Percentiles rank a stretch among this genome's conserved stretches.
Evolutionary conservation across 164 flowering plant genomes (phyloP).

Genomic region (Nymphaea thermarum): DNA sequence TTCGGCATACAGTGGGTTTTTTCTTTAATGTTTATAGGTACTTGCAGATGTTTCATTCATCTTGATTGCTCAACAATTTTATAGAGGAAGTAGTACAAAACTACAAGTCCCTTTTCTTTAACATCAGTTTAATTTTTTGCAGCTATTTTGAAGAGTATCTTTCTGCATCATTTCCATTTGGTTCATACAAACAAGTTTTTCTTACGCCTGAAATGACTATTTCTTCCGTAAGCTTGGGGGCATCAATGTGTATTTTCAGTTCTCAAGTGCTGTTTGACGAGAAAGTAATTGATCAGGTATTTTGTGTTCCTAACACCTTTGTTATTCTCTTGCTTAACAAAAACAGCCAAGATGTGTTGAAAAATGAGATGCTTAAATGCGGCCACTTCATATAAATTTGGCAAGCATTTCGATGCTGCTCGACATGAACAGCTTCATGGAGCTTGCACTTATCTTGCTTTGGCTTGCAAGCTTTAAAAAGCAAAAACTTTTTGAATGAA

Average conservation of each 20-base stretch:
- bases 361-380: too few species aligned
- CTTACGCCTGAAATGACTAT: conserved; percentile 72
- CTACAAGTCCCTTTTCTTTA: neutral
- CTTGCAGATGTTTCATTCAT: neutral
- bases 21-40: conserved; percentile 85
- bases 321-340: too few species aligned
- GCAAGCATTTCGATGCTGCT: too few species aligned
- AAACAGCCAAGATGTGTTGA: too few species aligned
- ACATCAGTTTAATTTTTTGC: conserved; percentile 7
- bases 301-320: conserved; percentile 3
- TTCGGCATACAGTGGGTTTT: conserved; percentile 68
- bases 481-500: too few species aligned
- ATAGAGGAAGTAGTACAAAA: neutral
- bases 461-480: too few species aligned
- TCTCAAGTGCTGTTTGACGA: conserved; percentile 83
- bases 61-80: neutral
- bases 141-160: conserved; percentile 89
- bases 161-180: conserved; percentile 80
- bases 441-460: too few species aligned
- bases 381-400: too few species aligned
- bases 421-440: too few species aligned
- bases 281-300: conserved; percentile 91
- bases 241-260: conserved; percentile 74
- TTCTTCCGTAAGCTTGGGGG: conserved; percentile 65
- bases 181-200: conserved; percentile 91